Percentiles rank a stretch among this genome's conserved stretches.
phyloP scores from a whole-genome alignment of 2,329 filamentous ascomycete species.

The Leptographium lundbergii region DNA sequence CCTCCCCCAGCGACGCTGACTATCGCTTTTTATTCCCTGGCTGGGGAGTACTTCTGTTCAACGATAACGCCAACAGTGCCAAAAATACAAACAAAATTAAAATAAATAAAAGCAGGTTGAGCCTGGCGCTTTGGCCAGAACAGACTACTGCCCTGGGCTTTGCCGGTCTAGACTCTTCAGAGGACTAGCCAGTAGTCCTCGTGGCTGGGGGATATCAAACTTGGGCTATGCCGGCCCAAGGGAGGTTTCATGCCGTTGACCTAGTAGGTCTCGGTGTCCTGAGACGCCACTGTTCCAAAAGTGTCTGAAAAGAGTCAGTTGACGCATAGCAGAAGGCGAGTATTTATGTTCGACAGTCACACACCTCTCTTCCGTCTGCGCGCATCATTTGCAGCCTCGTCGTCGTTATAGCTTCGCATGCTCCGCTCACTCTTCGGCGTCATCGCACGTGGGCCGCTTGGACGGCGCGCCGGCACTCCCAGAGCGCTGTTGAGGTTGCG shows the following conservation, averaged over 20 bases:
- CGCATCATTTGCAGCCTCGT: constrained; percentile 25
- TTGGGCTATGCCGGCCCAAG: not conserved
- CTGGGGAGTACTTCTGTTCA: not conserved
- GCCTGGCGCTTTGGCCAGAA: not conserved
- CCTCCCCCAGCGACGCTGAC: not conserved
- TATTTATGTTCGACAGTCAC: not conserved
- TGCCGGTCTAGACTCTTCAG: not conserved
- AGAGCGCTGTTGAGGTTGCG: constrained; percentile 42
- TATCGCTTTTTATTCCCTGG: not conserved
- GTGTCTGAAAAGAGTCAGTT: constrained; percentile 27
- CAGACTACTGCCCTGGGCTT: not conserved
- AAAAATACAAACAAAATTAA: not conserved
- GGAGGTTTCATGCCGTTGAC: not conserved
- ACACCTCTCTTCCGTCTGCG: constrained; percentile 44
- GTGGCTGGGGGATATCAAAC: not conserved
- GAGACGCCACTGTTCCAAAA: constrained; percentile 37
- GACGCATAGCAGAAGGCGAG: not conserved
- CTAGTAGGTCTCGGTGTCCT: constrained; percentile 43
- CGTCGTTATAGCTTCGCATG: constrained; percentile 20
- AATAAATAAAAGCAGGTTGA: not conserved
- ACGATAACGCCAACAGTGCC: not conserved
- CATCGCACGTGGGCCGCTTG: constrained; percentile 49
- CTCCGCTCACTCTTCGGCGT: constrained; percentile 37
- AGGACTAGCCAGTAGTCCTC: not conserved
- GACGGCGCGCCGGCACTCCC: constrained; percentile 37